phyloP scores from a whole-genome alignment of 257 asterid species.

The Euphrasia confusa region DNA sequence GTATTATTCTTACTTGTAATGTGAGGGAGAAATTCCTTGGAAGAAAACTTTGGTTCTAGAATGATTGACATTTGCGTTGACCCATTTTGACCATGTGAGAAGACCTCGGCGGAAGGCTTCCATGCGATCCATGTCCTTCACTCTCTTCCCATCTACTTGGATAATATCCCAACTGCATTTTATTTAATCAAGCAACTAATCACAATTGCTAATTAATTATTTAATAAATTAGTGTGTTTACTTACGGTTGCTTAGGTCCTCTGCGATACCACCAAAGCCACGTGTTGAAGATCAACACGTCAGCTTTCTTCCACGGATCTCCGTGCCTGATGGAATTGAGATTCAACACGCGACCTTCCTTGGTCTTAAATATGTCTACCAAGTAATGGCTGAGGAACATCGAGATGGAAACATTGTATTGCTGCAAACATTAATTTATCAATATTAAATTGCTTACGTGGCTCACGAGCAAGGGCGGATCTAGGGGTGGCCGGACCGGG shows the following conservation, averaged over 20 bases:
- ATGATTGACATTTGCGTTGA: slow-evolving; percentile 32
- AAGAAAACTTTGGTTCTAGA: slow-evolving; percentile 51
- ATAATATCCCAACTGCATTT: slow-evolving; percentile 53
- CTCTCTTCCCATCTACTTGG: slow-evolving; percentile 30
- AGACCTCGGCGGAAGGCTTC: slow-evolving; percentile 46
- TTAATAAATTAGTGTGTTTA: not conserved
- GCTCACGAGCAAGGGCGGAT: too few relatives aligned
- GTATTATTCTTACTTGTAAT: slow-evolving; percentile 44
- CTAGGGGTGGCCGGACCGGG: too few relatives aligned
- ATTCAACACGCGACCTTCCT: not conserved
- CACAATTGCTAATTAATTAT: not conserved
- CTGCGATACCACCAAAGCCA: slow-evolving; percentile 76
- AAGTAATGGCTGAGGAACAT: slow-evolving; percentile 40
- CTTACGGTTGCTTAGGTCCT: slow-evolving; percentile 57
- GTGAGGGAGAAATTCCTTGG: slow-evolving; percentile 57
- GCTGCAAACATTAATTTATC: slow-evolving; percentile 30
- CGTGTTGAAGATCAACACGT: slow-evolving; percentile 56
- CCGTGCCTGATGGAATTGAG: slow-evolving; percentile 40
- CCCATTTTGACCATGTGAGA: slow-evolving; percentile 60
- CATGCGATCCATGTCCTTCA: slow-evolving; percentile 67
- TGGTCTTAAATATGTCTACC: slow-evolving; percentile 36
- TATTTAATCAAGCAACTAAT: not conserved
- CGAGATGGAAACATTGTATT: slow-evolving; percentile 35
- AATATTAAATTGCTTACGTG: not conserved
- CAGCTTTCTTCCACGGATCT: slow-evolving; percentile 44